phyloP scores from a whole-genome alignment of 164 flowering plant genomes.

The Cinnamomum micranthum region DNA sequence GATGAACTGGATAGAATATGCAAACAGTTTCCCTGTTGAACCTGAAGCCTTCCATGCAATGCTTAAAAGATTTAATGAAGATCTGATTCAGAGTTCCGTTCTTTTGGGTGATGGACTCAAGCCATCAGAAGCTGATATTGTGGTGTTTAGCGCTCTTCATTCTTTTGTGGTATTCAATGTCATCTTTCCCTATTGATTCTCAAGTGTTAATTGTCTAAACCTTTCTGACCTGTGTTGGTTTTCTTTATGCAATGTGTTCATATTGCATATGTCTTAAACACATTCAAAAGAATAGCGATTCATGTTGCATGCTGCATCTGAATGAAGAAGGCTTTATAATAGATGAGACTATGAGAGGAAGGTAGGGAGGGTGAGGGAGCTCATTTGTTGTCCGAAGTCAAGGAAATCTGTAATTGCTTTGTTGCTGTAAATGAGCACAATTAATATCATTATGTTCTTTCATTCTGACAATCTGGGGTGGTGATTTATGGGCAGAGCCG shows the following conservation, averaged over 20 bases:
- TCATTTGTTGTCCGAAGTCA: too few species aligned
- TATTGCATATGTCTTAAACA: too few species aligned
- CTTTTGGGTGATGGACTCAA: conserved; percentile 65
- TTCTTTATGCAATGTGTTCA: background rate
- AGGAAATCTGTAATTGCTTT: background rate
- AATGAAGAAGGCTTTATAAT: background rate
- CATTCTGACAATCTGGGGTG: conserved; percentile 7
- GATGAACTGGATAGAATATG: conserved; percentile 66
- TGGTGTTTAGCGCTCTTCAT: conserved; percentile 61
- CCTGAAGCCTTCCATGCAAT: conserved; percentile 26
- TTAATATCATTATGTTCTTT: background rate
- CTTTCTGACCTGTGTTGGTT: background rate
- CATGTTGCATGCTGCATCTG: background rate
- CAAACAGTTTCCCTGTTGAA: conserved; percentile 45
- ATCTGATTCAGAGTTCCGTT: conserved; percentile 53
- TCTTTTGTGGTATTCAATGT: conserved; percentile 54
- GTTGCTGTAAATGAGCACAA: background rate
- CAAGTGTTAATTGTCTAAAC: background rate
- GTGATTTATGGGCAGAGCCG: conserved; percentile 36
- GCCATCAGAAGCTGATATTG: conserved; percentile 68
- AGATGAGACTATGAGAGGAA: too few species aligned
- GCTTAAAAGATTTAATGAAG: conserved; percentile 52
- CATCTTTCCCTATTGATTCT: background rate
- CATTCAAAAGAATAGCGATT: too few species aligned
- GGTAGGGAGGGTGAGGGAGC: too few species aligned